phyloP scores from a whole-genome alignment of 129 eudicot genomes.

The Ambrosia artemisiifolia region DNA sequence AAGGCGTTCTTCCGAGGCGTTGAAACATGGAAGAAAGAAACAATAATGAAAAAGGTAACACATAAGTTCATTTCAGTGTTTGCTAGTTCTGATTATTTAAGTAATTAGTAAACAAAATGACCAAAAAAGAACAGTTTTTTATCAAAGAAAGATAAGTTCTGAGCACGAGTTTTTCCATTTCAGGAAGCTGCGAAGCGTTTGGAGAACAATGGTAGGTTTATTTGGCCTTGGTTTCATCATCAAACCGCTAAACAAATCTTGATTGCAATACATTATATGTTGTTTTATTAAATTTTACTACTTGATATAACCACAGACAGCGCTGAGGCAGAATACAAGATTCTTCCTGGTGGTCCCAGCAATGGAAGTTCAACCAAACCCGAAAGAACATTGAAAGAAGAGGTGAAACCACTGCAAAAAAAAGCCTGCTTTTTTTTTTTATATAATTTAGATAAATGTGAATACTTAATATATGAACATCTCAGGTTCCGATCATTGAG shows the following conservation, averaged over 20 bases:
- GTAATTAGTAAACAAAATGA: too few relatives aligned
- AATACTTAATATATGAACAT: neutral
- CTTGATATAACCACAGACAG: constrained; percentile 17
- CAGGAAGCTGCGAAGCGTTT: constrained; percentile 71
- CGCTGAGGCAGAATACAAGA: constrained; percentile 71
- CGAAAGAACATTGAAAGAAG: constrained; percentile 36
- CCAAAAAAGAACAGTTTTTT: too few relatives aligned
- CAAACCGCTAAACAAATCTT: neutral
- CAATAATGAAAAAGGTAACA: constrained; percentile 70
- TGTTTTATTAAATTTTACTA: neutral
- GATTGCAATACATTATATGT: neutral
- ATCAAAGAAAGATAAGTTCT: neutral
- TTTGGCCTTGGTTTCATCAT: neutral
- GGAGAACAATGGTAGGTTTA: constrained; percentile 53
- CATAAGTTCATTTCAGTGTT: neutral
- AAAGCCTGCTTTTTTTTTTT: neutral
- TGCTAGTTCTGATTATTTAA: neutral
- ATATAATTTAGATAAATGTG: neutral
- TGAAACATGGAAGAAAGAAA: constrained; percentile 95
- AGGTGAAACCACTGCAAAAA: constrained; percentile 32
- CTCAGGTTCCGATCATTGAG: constrained; percentile 60
- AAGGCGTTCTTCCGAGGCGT: constrained; percentile 82
- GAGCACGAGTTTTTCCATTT: neutral
- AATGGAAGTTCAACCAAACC: constrained; percentile 27
- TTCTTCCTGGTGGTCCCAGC: constrained; percentile 76